Percentiles rank a stretch among this genome's conserved stretches.
Conservation (phyloP, 108 stramenopile species). For the Fragilariopsis cylindrus region DNA sequence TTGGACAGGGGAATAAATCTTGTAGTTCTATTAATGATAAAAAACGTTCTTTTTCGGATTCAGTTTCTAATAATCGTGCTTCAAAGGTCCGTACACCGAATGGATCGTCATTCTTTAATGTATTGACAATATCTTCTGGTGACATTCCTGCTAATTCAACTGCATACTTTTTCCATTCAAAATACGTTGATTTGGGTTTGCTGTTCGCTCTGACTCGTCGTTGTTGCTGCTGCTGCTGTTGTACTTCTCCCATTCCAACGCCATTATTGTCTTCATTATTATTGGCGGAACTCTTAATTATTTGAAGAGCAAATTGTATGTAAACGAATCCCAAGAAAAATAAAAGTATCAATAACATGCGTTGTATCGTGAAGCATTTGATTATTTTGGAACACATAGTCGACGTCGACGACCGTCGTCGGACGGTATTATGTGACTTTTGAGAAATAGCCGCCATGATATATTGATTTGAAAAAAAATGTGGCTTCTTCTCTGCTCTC, state of each 20-base stretch:
- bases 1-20: conserved; percentile 75
- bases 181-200: conserved; percentile 17
- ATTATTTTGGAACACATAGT: no score
- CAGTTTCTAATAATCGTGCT: conserved; percentile 44
- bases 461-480: no score
- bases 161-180: conserved; percentile 47
- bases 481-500: no score
- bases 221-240: neutral
- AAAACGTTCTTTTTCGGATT: conserved; percentile 43
- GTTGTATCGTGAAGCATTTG: no score
- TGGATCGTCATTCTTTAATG: conserved; percentile 59
- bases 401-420: no score
- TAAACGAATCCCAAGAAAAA: no score
- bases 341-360: no score
- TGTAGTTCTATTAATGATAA: conserved; percentile 47
- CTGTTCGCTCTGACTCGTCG: neutral
- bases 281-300: no score
- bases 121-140: conserved; percentile 45
- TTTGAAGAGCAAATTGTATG: no score
- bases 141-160: conserved; percentile 52
- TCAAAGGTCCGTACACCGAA: conserved; percentile 73
- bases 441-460: no score
- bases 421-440: no score
- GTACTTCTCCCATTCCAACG: neutral
- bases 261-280: no score